Evolutionary conservation across 441 rosid genomes (phyloP).

Genomic region (Pelargonium citronellum): DNA sequence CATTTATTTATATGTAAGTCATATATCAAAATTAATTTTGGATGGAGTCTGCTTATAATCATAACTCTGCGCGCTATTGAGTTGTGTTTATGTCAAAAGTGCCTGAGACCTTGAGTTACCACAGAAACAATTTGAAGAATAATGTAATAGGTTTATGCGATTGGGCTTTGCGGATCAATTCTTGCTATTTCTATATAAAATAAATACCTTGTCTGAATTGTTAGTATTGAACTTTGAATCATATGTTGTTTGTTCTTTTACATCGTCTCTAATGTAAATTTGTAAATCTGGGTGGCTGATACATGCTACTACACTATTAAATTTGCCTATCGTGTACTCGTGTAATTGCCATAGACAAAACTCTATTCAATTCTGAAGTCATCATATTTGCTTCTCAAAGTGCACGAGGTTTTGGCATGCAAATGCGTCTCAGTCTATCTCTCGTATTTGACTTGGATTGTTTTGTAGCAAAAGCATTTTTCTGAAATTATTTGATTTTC

Average conservation of each 20-base stretch:
- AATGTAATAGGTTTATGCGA: background rate
- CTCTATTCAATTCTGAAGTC: background rate
- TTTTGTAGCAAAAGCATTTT: slow-evolving; percentile 2
- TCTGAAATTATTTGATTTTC: slow-evolving; percentile 6
- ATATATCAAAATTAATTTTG: background rate
- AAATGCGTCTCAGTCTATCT: background rate
- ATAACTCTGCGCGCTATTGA: no score
- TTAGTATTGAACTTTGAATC: background rate
- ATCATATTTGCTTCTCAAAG: background rate
- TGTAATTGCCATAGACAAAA: background rate
- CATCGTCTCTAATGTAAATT: background rate
- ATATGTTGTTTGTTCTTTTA: slow-evolving; percentile 3
- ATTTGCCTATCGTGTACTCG: background rate
- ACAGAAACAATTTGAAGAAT: background rate
- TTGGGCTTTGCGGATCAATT: background rate
- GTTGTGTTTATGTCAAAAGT: background rate
- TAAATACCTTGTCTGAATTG: background rate
- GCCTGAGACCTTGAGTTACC: slow-evolving; percentile 4
- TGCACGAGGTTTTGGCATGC: slow-evolving; percentile 1
- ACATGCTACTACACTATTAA: slow-evolving; percentile 3
- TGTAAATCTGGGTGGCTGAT: slow-evolving; percentile 6
- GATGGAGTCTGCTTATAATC: background rate
- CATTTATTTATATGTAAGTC: slow-evolving; percentile 3
- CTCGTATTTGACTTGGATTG: slow-evolving; percentile 1
- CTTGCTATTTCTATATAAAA: background rate